Evolutionary conservation across 2,329 filamentous ascomycete genomes (phyloP).

Genomic region (Hypomyces rosellus): DNA sequence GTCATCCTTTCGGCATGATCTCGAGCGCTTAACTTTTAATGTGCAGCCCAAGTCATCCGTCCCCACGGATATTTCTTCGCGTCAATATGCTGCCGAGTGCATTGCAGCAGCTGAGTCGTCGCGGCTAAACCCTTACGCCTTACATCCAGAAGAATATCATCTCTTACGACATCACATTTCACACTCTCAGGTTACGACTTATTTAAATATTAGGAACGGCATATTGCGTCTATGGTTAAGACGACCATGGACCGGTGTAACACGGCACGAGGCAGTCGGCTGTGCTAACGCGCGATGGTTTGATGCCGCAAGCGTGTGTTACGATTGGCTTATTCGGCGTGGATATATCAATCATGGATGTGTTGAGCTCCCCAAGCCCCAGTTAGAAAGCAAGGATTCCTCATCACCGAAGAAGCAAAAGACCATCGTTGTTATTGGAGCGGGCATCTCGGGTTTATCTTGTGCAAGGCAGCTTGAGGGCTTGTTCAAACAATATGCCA

Average conservation of each 20-base stretch:
- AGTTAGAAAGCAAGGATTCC: constrained; percentile 34
- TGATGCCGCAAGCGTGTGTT: constrained; percentile 78
- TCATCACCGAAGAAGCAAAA: constrained; percentile 46
- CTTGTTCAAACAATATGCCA: constrained; percentile 74
- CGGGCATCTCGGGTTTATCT: constrained; percentile 87
- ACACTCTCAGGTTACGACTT: constrained; percentile 84
- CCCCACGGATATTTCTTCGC: constrained; percentile 62
- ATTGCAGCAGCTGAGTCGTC: constrained; percentile 85
- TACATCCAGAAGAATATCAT: constrained; percentile 79
- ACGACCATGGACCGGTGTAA: constrained; percentile 77
- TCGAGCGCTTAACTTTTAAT: constrained; percentile 42
- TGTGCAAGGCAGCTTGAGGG: constrained; percentile 87
- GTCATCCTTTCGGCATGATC: constrained; percentile 23
- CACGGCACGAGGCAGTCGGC: constrained; percentile 78
- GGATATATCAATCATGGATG: constrained; percentile 98
- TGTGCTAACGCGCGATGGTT: constrained; percentile 89
- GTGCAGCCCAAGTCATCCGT: constrained; percentile 77
- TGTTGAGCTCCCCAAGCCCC: constrained; percentile 53
- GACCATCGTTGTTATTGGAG: constrained; percentile 81
- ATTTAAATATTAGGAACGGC: constrained; percentile 92
- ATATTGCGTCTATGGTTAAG: constrained; percentile 85
- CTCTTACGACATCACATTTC: constrained; percentile 77
- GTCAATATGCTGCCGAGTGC: constrained; percentile 86
- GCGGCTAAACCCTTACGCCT: constrained; percentile 78
- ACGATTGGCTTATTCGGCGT: constrained; percentile 83